Evolutionary conservation across 345 rosid genomes (phyloP).

Genomic region (Citrus australasica): DNA sequence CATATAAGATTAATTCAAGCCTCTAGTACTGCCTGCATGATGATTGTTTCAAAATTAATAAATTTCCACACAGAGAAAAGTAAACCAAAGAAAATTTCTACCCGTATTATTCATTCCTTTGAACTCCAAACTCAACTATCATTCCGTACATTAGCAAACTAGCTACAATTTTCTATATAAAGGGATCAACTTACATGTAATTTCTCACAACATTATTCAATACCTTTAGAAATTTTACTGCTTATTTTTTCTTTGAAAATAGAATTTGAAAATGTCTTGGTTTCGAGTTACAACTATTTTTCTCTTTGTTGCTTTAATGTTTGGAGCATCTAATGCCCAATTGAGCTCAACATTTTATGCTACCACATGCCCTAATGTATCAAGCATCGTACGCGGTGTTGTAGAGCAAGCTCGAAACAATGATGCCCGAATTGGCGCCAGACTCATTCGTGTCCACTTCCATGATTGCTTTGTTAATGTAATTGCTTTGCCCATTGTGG

Average conservation of each 20-base stretch:
- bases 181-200: neutral
- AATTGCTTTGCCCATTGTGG: neutral
- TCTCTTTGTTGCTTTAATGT: neutral
- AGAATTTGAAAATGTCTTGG: slow-evolving; percentile 1
- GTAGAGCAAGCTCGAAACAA: slow-evolving; percentile 3
- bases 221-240: neutral
- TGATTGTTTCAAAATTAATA: neutral
- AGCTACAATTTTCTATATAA: neutral
- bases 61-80: neutral
- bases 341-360: slow-evolving; percentile 26
- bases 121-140: too few relatives aligned
- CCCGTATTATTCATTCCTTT: too few relatives aligned
- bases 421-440: slow-evolving; percentile 22
- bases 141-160: neutral
- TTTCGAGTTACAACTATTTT: neutral
- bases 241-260: neutral
- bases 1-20: too few relatives aligned
- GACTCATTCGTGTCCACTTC: slow-evolving; percentile 30
- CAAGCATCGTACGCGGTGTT: slow-evolving; percentile 12
- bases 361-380: slow-evolving; percentile 21
- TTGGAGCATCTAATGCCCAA: slow-evolving; percentile 24
- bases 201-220: neutral
- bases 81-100: neutral
- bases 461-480: slow-evolving; percentile 43
- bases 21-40: too few relatives aligned